Base-by-base conservation (phyloP, 352 stramenopile genomes). In the Globisporangium recalcitrans region DNA sequence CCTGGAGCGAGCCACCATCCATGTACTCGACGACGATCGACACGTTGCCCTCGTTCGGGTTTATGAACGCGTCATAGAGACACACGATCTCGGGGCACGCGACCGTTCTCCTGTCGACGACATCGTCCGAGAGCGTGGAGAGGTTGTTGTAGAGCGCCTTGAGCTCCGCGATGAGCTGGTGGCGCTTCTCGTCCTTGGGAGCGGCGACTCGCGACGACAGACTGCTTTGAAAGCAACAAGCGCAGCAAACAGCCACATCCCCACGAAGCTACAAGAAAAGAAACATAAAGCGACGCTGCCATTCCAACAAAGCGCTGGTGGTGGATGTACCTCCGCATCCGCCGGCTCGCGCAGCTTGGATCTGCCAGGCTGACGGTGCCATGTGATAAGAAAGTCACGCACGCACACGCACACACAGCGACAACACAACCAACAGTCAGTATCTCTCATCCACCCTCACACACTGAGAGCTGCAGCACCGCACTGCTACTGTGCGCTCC, bases 21-120 rank as follows among this genome's bases (percentile, higher is more conserved):
- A 98, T 98, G 69, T 97, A 98, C 70, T 98, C 94, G 46, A 98
- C 82, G n/a, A 98, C 88, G 47, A 98, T 97, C 0, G 83, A 96
- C 24, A 98, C 90, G 40, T 90, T 94, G 10, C 89, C 86, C 52
- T 95, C 85, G 49, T 93, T 90, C 4, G 87, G 85, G 68, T 96
- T 96, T 80, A 94, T 96, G 74, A 96, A 98, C 13, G 93, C 93
- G 66, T 98, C 94, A 68, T 97, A 97, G 46, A 98, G 83, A 56
- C 82, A 92, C 48, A 98, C 91, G 29, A 95, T 85, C 69, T 94
- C 85, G 0, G 85, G 81, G 62, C 85, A 95, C 8, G 78, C 81
- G 16, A 86, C 76, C 40, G 57, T 77, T 32, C 81, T 77, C 9
- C 67, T 70, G 14, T 79, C 70, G 0, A 61, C 61, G 1, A 54